These are phyloP conservation scores for Phytophthora megakarya DNA, from an alignment of 352 stramenopile species.

Conservation along the genomic window DNA sequence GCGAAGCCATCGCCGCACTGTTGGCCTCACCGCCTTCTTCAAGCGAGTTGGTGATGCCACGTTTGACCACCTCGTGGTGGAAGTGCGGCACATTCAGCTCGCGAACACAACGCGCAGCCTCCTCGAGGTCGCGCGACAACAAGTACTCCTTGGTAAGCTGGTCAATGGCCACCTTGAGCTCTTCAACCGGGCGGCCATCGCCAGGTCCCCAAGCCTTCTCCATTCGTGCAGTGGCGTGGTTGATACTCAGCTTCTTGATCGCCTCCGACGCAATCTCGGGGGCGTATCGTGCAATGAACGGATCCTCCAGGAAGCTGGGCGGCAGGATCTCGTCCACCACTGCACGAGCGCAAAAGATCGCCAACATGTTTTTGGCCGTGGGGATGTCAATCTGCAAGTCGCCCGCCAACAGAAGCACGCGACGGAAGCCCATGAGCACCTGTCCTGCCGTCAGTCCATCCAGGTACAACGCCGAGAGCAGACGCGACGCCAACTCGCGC, in stretches of 20 bases:
- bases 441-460: constrained; percentile 79
- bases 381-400: constrained; percentile 97
- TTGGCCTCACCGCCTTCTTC: constrained; percentile 55
- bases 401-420: constrained; percentile 95
- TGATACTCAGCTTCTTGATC: constrained; percentile 96
- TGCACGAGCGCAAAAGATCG: constrained; percentile 96
- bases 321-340: constrained; percentile 99
- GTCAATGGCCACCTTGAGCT: constrained; percentile 94
- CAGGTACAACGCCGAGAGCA: constrained; percentile 94
- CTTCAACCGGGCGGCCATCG: constrained; percentile 89
- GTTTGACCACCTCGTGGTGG: constrained; percentile 96
- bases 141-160: constrained; percentile 98
- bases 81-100: constrained; percentile 97
- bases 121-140: constrained; percentile 94
- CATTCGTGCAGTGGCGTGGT: constrained; percentile 95
- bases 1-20: constrained; percentile 67
- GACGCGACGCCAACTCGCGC: constrained; percentile 60
- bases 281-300: constrained; percentile 93
- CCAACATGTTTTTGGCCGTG: constrained; percentile 92
- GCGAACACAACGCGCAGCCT: constrained; percentile 90
- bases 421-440: constrained; percentile 94
- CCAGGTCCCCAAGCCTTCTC: constrained; percentile 98
- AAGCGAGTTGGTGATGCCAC: constrained; percentile 65
- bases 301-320: constrained; percentile 97
- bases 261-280: constrained; percentile 96